phyloP scores from a whole-genome alignment of 2,329 filamentous ascomycete species.

The Microascus cirrosus region DNA sequence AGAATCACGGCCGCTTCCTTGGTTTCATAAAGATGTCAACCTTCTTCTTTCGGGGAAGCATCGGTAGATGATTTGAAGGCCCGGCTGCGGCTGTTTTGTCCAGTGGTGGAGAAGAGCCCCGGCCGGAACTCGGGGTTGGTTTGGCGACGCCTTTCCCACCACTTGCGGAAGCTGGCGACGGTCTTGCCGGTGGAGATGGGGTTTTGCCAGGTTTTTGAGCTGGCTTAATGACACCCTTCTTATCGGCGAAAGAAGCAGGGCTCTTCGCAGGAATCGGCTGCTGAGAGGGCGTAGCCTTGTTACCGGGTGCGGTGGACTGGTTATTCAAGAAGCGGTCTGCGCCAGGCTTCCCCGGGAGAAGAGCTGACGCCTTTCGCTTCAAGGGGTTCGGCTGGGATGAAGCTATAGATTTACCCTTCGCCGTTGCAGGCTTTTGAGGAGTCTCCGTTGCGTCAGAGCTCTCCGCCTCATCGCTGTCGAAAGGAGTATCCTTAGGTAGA shows the following conservation, averaged over 20 bases:
- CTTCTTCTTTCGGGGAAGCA: conserved; percentile 1
- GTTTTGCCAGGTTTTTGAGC: neutral
- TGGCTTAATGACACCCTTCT: neutral
- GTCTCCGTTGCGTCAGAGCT: neutral
- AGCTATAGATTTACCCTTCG: neutral
- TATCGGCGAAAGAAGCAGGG: neutral
- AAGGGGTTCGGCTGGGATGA: neutral
- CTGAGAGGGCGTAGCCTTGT: neutral
- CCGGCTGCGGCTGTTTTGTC: neutral
- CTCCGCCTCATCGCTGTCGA: neutral
- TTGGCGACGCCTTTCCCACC: neutral
- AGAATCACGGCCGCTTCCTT: neutral
- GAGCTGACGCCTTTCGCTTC: neutral
- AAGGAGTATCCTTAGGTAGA: neutral
- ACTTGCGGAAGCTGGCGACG: neutral
- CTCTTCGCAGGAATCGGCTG: neutral
- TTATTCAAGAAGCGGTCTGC: neutral
- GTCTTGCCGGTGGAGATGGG: neutral
- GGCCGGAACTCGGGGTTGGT: neutral
- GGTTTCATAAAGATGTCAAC: conserved; percentile 5
- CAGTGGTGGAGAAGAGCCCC: neutral
- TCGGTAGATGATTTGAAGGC: neutral
- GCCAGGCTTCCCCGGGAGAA: conserved; percentile 4
- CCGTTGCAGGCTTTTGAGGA: neutral
- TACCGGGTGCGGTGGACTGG: neutral